phyloP scores from a whole-genome alignment of 2,329 filamentous ascomycete genomes.

The Tolypocladium inflatum region DNA sequence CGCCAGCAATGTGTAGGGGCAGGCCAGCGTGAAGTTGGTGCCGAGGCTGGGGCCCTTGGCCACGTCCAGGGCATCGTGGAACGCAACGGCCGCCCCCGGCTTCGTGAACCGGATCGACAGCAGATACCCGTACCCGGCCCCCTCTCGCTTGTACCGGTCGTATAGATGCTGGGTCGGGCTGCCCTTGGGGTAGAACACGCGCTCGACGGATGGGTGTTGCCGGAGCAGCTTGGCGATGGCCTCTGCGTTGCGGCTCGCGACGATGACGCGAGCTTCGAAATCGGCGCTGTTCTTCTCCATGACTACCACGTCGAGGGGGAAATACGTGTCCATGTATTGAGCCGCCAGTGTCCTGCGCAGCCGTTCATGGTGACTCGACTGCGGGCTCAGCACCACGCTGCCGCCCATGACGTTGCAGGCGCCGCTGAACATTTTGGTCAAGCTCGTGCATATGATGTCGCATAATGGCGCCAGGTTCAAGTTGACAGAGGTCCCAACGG shows the following conservation, averaged over 20 bases:
- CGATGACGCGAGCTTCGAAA: conserved; percentile 23
- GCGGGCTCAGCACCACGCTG: conserved; percentile 32
- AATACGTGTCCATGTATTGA: conserved; percentile 13
- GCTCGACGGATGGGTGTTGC: conserved; percentile 9
- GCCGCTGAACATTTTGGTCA: conserved; percentile 48
- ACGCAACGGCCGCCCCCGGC: conserved; percentile 25
- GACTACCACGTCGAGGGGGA: conserved; percentile 13
- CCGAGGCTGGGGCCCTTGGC: conserved; percentile 42
- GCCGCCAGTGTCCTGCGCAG: conserved; percentile 15
- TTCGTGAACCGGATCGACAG: conserved; percentile 38
- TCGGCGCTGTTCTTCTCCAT: conserved; percentile 29
- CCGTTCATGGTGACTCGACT: conserved; percentile 21
- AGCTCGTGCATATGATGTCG: conserved; percentile 38
- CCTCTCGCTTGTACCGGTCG: conserved; percentile 19
- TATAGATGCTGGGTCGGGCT: conserved; percentile 22
- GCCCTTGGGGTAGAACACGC: conserved; percentile 32
- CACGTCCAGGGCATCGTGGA: conserved; percentile 37
- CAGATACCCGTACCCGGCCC: conserved; percentile 40
- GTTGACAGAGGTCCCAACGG: conserved; percentile 33
- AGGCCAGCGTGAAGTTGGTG: conserved; percentile 36
- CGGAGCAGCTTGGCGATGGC: conserved; percentile 15
- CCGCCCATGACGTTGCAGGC: conserved; percentile 44
- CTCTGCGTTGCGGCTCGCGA: conserved; percentile 15
- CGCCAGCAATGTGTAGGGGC: conserved; percentile 28
- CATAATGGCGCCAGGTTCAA: conserved; percentile 33